phyloP scores from a whole-genome alignment of 2,329 filamentous ascomycete species.

The Coccinonectria pachysandricola region DNA sequence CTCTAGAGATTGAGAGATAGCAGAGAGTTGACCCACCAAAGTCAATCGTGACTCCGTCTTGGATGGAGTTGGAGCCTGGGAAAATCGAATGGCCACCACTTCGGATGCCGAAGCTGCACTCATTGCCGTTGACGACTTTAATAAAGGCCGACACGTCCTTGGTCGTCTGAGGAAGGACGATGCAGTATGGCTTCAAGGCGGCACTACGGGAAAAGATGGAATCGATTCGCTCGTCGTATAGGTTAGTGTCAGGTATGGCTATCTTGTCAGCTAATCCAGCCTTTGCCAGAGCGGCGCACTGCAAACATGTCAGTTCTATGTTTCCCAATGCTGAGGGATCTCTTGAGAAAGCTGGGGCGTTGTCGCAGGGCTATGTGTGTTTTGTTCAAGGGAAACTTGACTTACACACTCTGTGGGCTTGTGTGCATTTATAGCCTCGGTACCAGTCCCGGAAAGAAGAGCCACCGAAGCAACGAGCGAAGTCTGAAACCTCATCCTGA shows the following conservation, averaged over 20 bases:
- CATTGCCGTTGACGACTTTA: constrained; percentile 5
- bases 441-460: no score
- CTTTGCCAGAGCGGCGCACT: constrained; percentile 19
- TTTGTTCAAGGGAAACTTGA: no score
- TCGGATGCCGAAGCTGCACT: constrained; percentile 22
- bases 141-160: constrained; percentile 4
- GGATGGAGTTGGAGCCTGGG: constrained; percentile 18
- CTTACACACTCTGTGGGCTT: no score
- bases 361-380: no score
- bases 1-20: no score
- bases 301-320: no score
- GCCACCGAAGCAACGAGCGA: no score
- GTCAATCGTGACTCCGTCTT: constrained; percentile 20
- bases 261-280: constrained; percentile 19
- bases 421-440: no score
- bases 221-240: constrained; percentile 21
- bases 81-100: constrained; percentile 24
- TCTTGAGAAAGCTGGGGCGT: no score
- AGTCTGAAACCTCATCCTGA: no score
- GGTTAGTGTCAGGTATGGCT: constrained; percentile 16
- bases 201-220: constrained; percentile 29
- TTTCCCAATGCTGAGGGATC: no score
- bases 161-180: constrained; percentile 13
- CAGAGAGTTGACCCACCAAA: no score
- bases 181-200: constrained; percentile 25